phyloP scores from a whole-genome alignment of 1,284 basidiomycete species.

The Boletus smithii region DNA sequence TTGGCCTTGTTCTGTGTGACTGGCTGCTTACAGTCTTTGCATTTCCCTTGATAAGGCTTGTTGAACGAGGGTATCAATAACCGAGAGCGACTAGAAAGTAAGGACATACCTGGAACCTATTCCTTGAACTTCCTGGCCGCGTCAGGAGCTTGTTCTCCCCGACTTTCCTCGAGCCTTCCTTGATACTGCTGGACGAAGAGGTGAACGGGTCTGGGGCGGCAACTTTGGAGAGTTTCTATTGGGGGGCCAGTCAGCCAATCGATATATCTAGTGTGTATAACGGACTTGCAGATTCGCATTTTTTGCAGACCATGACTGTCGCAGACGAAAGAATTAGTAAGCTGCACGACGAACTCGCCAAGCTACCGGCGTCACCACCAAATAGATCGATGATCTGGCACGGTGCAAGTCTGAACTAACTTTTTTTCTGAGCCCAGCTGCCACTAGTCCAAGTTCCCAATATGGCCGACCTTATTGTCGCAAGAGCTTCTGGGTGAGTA shows the following conservation, averaged over 20 bases:
- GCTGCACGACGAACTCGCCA: no score
- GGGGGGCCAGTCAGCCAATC: conserved; percentile 10
- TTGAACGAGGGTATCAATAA: conserved; percentile 10
- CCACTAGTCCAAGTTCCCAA: conserved; percentile 22
- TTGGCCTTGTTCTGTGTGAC: conserved; percentile 81
- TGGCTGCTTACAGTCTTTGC: conserved; percentile 78
- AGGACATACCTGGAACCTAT: conserved; percentile 61
- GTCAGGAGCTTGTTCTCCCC: conserved; percentile 80
- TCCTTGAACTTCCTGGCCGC: conserved; percentile 63
- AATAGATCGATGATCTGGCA: neutral
- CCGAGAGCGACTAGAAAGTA: conserved; percentile 5
- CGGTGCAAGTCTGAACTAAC: neutral
- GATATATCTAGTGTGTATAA: conserved; percentile 8
- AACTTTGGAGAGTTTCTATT: conserved; percentile 80
- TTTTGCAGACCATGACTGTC: conserved; percentile 65
- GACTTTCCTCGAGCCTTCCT: conserved; percentile 73
- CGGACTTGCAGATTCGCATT: conserved; percentile 61
- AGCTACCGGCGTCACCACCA: no score
- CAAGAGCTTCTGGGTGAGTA: conserved; percentile 24
- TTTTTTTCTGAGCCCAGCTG: neutral
- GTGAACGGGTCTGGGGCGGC: conserved; percentile 80
- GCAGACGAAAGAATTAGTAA: conserved; percentile 21
- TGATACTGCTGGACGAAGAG: conserved; percentile 66
- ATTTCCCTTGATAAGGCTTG: conserved; percentile 78
- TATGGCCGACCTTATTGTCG: conserved; percentile 29